Evolutionary conservation across 2,329 filamentous ascomycete species (phyloP).

Genomic region (Lecanicillium sp.): DNA sequence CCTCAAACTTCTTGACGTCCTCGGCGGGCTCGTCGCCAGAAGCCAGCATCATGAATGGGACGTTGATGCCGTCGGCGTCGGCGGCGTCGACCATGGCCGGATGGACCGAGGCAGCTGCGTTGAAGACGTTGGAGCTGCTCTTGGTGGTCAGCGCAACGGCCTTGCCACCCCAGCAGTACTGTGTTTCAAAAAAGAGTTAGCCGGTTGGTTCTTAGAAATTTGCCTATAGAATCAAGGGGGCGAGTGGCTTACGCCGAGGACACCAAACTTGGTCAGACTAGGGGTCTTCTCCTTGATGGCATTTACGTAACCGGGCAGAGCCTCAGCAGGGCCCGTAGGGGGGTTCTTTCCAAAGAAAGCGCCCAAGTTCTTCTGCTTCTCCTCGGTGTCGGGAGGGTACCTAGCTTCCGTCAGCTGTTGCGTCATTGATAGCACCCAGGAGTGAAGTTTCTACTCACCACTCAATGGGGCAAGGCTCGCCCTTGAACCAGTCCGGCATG

Average conservation of each 20-base stretch:
- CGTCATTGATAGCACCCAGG: neutral
- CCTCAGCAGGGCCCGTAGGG: slow-evolving; percentile 36
- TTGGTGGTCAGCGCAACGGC: slow-evolving; percentile 46
- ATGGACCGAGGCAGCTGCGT: slow-evolving; percentile 42
- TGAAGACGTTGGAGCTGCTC: slow-evolving; percentile 45
- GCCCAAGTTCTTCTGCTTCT: slow-evolving; percentile 52
- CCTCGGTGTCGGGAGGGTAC: slow-evolving; percentile 55
- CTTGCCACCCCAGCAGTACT: slow-evolving; percentile 67
- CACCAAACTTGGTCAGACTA: slow-evolving; percentile 48
- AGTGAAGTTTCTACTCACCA: slow-evolving; percentile 23
- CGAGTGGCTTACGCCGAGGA: slow-evolving; percentile 50
- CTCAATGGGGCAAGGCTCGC: slow-evolving; percentile 51
- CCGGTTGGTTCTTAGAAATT: slow-evolving; percentile 4
- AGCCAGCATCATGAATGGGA: slow-evolving; percentile 55
- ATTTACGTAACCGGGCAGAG: slow-evolving; percentile 46
- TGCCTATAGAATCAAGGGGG: neutral
- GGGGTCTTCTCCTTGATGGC: slow-evolving; percentile 44
- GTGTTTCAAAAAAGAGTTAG: slow-evolving; percentile 1
- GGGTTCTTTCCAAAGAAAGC: slow-evolving; percentile 48
- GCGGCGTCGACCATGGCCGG: slow-evolving; percentile 56
- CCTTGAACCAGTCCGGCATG: slow-evolving; percentile 88
- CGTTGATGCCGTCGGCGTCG: slow-evolving; percentile 51
- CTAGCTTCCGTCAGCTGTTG: slow-evolving; percentile 18
- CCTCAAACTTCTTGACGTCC: slow-evolving; percentile 47
- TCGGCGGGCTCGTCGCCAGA: slow-evolving; percentile 55